These are phyloP conservation scores for Globisporangium parvum DNA, from an alignment of 352 stramenopile species.

Conservation along the genomic window DNA sequence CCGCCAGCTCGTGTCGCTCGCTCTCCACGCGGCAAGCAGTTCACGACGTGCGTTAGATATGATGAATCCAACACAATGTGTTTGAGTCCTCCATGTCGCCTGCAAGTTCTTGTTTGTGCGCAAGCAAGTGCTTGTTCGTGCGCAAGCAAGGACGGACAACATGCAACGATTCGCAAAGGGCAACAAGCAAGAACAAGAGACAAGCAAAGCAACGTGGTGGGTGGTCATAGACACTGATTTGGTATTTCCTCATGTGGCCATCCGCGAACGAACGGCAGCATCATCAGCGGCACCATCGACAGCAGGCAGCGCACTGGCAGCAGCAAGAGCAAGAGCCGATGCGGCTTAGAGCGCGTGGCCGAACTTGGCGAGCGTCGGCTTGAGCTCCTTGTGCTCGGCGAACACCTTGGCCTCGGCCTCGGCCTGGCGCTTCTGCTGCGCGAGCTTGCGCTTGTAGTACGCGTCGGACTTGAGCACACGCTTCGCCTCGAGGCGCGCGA, in stretches of 20 bases:
- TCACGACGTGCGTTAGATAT: too few relatives aligned
- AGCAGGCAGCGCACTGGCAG: constrained; percentile 14
- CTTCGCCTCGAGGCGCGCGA: constrained; percentile 93
- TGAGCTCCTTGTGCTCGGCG: constrained; percentile 77
- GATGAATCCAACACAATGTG: too few relatives aligned
- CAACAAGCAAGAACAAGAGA: background rate
- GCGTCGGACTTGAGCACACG: constrained; percentile 93
- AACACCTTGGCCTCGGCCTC: constrained; percentile 89
- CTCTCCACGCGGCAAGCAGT: background rate
- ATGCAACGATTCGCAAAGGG: background rate
- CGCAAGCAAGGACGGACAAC: too few relatives aligned
- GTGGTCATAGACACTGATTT: constrained; percentile 4
- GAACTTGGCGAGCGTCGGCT: constrained; percentile 78
- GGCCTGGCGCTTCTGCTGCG: constrained; percentile 85
- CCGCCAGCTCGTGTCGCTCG: background rate
- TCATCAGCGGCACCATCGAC: constrained; percentile 1
- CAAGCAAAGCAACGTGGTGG: background rate
- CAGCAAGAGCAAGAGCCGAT: constrained; percentile 4
- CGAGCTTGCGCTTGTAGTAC: constrained; percentile 97
- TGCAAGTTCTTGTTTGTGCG: too few relatives aligned
- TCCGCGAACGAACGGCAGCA: background rate
- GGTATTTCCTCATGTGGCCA: constrained; percentile 5
- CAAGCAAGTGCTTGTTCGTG: too few relatives aligned
- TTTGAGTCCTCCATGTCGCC: too few relatives aligned
- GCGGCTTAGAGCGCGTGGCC: constrained; percentile 63